Conservation (phyloP, 352 stramenopile species). For the Thraustotheca clavata region DNA sequence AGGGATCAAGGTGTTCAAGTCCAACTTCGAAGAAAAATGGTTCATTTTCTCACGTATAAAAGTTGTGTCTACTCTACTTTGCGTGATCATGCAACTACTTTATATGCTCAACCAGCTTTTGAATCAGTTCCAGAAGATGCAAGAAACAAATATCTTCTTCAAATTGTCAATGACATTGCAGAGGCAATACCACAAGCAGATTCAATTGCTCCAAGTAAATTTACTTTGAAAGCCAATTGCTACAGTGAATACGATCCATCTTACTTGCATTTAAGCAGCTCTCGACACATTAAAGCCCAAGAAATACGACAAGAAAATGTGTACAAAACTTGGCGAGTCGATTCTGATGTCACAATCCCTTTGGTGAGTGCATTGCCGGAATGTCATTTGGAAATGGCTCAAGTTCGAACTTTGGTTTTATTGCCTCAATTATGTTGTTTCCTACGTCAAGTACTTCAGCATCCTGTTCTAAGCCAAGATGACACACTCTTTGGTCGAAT, state of each 20-base stretch:
- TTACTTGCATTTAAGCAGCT: conserved; percentile 70
- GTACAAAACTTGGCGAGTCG: conserved; percentile 70
- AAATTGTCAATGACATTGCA: conserved; percentile 60
- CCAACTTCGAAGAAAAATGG: conserved; percentile 74
- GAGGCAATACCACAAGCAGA: conserved; percentile 32
- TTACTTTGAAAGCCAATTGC: conserved; percentile 67
- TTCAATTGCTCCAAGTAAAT: conserved; percentile 69
- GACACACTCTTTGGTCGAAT: conserved; percentile 3
- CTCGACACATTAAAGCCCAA: conserved; percentile 70
- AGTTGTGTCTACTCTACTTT: conserved; percentile 61
- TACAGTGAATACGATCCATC: conserved; percentile 73
- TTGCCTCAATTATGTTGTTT: conserved; percentile 55
- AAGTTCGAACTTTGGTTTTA: conserved; percentile 47
- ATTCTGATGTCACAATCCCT: conserved; percentile 48
- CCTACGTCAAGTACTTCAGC: conserved; percentile 56
- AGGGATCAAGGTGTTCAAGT: conserved; percentile 43
- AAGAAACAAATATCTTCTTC: not conserved
- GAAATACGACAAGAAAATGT: conserved; percentile 70
- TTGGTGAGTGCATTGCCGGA: conserved; percentile 49
- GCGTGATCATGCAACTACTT: conserved; percentile 67
- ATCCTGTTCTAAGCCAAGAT: conserved; percentile 27
- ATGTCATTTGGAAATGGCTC: conserved; percentile 41
- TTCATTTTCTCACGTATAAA: conserved; percentile 74
- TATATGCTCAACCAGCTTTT: conserved; percentile 20
- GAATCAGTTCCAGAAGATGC: not conserved